phyloP scores from a whole-genome alignment of 371 early-diverging fungal species.

The Mucor mucedo region DNA sequence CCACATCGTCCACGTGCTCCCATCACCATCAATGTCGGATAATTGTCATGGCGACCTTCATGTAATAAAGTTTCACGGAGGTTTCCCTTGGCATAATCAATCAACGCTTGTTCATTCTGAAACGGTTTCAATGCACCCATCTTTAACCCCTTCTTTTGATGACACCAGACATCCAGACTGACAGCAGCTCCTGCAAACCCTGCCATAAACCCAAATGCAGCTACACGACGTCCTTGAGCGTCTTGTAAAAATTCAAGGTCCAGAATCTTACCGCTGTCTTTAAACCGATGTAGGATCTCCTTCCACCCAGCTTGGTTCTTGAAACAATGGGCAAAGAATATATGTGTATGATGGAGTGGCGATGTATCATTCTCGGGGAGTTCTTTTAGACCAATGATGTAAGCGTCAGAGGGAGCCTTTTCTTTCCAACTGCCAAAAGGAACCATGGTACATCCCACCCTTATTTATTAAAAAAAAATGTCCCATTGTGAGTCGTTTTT shows the following conservation, averaged over 20 bases:
- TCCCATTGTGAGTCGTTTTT: too few species aligned
- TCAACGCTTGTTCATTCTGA: conserved; percentile 82
- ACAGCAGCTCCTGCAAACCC: conserved; percentile 96
- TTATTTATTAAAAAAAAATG: conserved; percentile 25
- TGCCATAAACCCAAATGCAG: conserved; percentile 97
- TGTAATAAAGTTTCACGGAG: conserved; percentile 66
- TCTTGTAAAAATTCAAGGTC: conserved; percentile 95
- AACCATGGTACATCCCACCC: conserved; percentile 84
- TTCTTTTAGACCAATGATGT: conserved; percentile 95
- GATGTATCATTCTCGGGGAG: conserved; percentile 90
- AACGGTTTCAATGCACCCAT: conserved; percentile 83
- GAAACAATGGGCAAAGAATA: conserved; percentile 98
- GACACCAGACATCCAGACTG: conserved; percentile 93
- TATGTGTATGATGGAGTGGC: conserved; percentile 90
- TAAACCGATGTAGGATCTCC: conserved; percentile 86
- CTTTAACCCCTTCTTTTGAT: conserved; percentile 61
- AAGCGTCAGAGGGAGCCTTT: conserved; percentile 85
- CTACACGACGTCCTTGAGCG: conserved; percentile 87
- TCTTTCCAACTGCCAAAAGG: conserved; percentile 82
- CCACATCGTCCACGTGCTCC: conserved; percentile 98
- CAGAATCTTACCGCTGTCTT: conserved; percentile 86
- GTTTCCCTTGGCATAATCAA: conserved; percentile 72
- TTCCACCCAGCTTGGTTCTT: conserved; percentile 96
- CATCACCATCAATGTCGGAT: conserved; percentile 95
- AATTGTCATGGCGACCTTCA: conserved; percentile 46